phyloP scores from a whole-genome alignment of 768 basidiomycete species.

The Suillus occidentalis region DNA sequence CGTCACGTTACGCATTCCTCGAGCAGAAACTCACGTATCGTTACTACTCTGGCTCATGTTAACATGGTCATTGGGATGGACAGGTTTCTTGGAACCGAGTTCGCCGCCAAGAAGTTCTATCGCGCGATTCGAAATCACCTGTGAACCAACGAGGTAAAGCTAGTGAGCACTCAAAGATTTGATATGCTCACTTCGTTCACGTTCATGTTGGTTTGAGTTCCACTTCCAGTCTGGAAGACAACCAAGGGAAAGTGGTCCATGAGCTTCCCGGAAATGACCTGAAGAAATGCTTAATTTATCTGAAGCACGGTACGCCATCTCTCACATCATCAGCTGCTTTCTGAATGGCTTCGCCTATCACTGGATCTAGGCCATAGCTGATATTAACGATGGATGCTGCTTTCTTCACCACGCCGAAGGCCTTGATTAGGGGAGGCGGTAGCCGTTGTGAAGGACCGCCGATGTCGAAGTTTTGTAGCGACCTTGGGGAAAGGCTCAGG shows the following conservation, averaged over 20 bases:
- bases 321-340: constrained; percentile 90
- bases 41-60: constrained; percentile 99
- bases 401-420: constrained; percentile 97
- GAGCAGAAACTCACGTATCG: constrained; percentile 71
- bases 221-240: constrained; percentile 99
- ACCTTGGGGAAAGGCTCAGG: constrained; percentile 45
- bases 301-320: constrained; percentile 1
- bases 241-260: constrained; percentile 96
- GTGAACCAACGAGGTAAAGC: background rate
- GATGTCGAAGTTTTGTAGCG: constrained; percentile 97
- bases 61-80: constrained; percentile 99
- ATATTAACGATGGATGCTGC: constrained; percentile 91
- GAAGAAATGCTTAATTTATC: constrained; percentile 8
- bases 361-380: constrained; percentile 82
- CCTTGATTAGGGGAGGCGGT: constrained; percentile 92
- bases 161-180: background rate
- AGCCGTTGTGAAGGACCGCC: constrained; percentile 95
- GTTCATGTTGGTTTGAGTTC: constrained; percentile 99
- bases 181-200: constrained; percentile 76
- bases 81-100: constrained; percentile 93
- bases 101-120: constrained; percentile 96
- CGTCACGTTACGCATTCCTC: background rate
- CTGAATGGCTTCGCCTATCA: constrained; percentile 88
- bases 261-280: constrained; percentile 96
- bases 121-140: constrained; percentile 98